Conservation (phyloP, 179 eudicot species). For the Amaranthus tricolor region DNA sequence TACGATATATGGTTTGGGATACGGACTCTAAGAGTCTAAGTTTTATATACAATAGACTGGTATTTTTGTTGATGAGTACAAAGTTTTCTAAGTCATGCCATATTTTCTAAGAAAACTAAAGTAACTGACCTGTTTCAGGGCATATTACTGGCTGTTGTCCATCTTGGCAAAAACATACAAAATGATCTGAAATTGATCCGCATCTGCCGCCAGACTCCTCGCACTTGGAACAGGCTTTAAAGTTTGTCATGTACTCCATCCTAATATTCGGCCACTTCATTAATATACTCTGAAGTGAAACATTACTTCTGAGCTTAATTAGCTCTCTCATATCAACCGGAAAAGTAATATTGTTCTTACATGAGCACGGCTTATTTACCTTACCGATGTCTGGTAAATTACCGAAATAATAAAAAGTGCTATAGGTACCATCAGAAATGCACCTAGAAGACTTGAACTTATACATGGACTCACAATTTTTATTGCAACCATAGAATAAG, state of each 20-base stretch:
- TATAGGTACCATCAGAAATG: too few relatives aligned
- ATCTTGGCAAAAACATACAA: not conserved
- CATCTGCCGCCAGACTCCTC: not conserved
- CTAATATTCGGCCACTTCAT: not conserved
- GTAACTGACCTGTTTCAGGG: not conserved
- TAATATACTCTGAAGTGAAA: not conserved
- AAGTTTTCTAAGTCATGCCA: too few relatives aligned
- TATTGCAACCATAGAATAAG: conserved; percentile 12
- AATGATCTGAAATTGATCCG: not conserved
- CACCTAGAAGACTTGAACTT: too few relatives aligned
- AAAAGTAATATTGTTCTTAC: not conserved
- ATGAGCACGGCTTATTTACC: not conserved
- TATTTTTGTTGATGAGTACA: too few relatives aligned
- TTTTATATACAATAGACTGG: too few relatives aligned
- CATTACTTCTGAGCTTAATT: not conserved
- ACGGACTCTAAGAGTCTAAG: too few relatives aligned
- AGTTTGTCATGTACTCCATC: not conserved
- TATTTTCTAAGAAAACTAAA: not conserved
- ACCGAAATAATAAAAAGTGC: not conserved
- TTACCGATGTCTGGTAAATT: not conserved
- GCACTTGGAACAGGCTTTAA: not conserved
- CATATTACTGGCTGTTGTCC: not conserved
- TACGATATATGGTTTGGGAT: too few relatives aligned
- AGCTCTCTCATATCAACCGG: not conserved
- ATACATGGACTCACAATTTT: too few relatives aligned